These are phyloP conservation scores for Niveomyces coronatus DNA, from an alignment of 2,329 filamentous ascomycete genomes.

Conservation along the genomic window DNA sequence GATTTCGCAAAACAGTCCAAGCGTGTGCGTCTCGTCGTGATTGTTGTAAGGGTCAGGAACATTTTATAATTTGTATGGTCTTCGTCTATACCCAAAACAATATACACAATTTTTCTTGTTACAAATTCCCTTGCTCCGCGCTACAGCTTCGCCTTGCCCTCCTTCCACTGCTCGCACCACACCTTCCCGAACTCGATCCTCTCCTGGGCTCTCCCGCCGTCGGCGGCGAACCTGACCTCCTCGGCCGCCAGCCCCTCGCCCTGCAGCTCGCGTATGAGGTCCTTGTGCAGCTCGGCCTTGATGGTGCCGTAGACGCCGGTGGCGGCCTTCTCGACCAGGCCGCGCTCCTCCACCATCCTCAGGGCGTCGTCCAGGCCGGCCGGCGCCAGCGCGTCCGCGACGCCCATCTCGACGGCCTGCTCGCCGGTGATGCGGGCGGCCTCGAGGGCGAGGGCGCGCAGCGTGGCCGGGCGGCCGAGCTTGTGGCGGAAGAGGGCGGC, in stretches of 20 bases:
- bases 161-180: slow-evolving; percentile 40
- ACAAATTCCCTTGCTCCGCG: no score
- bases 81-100: no score
- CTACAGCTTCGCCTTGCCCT: slow-evolving; percentile 28
- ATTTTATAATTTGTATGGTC: no score
- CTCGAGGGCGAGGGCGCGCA: slow-evolving; percentile 61
- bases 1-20: not conserved
- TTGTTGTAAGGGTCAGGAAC: no score
- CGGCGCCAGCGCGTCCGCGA: slow-evolving; percentile 56
- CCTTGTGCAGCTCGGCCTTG: slow-evolving; percentile 67
- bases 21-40: no score
- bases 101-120: no score
- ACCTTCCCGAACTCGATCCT: slow-evolving; percentile 33
- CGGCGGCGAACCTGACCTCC: slow-evolving; percentile 37
- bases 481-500: slow-evolving; percentile 64
- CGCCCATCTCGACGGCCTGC: slow-evolving; percentile 52
- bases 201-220: slow-evolving; percentile 29
- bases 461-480: slow-evolving; percentile 41
- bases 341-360: slow-evolving; percentile 46
- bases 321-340: slow-evolving; percentile 50
- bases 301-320: slow-evolving; percentile 59
- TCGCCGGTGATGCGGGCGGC: slow-evolving; percentile 54
- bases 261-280: slow-evolving; percentile 49
- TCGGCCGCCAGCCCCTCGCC: slow-evolving; percentile 37
- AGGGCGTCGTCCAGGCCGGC: slow-evolving; percentile 51